phyloP scores from a whole-genome alignment of 768 basidiomycete genomes.

The Trametes meyenii region DNA sequence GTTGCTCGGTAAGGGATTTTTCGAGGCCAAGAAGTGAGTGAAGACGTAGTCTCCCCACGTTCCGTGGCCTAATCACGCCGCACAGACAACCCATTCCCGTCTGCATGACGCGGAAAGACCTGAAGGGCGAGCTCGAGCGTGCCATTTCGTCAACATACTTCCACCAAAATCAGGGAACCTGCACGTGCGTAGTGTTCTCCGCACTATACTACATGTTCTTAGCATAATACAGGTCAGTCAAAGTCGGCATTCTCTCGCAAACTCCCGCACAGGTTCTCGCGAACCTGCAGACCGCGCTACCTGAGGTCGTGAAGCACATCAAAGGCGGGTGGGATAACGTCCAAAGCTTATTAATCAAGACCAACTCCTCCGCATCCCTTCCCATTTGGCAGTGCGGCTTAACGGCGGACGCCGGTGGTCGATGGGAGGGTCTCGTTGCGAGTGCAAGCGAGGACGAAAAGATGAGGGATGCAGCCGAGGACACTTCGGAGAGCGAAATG shows the following conservation, averaged over 20 bases:
- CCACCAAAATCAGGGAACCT: conserved; percentile 93
- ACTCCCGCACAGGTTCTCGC: conserved; percentile 70
- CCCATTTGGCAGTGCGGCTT: conserved; percentile 89
- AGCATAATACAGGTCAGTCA: conserved; percentile 64
- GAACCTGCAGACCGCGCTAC: conserved; percentile 80
- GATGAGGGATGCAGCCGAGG: conserved; percentile 29
- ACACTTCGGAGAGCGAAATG: conserved; percentile 27
- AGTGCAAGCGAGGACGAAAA: conserved; percentile 26
- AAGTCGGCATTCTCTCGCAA: conserved; percentile 77
- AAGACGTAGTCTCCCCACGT: conserved; percentile 14
- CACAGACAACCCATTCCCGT: conserved; percentile 93
- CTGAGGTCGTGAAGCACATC: conserved; percentile 69
- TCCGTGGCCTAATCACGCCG: neutral
- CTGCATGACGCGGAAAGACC: conserved; percentile 81
- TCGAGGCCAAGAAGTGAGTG: conserved; percentile 92
- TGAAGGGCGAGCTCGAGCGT: conserved; percentile 90
- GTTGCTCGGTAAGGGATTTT: conserved; percentile 87
- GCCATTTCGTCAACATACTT: conserved; percentile 95
- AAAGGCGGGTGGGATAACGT: conserved; percentile 90
- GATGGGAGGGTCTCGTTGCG: conserved; percentile 57
- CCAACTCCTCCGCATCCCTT: conserved; percentile 77
- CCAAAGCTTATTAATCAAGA: conserved; percentile 88
- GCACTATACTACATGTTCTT: neutral
- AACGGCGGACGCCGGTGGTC: conserved; percentile 56
- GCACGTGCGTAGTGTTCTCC: conserved; percentile 62